Evolutionary conservation across 2,329 filamentous ascomycete genomes (phyloP).

Genomic region (Exophiala bonariae): DNA sequence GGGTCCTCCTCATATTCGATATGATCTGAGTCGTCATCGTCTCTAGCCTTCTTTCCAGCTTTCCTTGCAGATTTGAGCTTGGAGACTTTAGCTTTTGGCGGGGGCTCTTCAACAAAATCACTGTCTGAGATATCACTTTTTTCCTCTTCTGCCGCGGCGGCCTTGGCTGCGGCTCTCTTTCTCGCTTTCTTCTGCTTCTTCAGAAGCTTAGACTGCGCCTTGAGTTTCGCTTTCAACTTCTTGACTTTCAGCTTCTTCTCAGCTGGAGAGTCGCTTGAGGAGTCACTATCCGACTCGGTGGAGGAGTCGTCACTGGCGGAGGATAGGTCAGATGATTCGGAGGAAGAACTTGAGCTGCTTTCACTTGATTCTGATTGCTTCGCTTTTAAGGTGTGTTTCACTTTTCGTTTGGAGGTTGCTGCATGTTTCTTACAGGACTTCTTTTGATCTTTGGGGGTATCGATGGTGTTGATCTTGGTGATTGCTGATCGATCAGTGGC

Average conservation of each 20-base stretch:
- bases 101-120: conserved; percentile 3
- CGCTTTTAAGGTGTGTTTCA: conserved; percentile 7
- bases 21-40: conserved; percentile 5
- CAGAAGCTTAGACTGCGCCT: conserved; percentile 11
- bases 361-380: conserved; percentile 8
- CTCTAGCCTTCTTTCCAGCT: conserved; percentile 3
- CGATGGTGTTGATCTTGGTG: conserved; percentile 6
- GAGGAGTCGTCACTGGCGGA: conserved; percentile 13
- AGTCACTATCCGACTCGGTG: conserved; percentile 15
- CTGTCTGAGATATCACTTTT: not conserved
- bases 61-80: conserved; percentile 8
- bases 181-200: conserved; percentile 10
- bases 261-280: conserved; percentile 9
- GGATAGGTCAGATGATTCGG: conserved; percentile 3
- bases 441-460: conserved; percentile 14
- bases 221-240: conserved; percentile 17
- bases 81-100: not conserved
- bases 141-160: too few relatives aligned
- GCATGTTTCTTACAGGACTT: conserved; percentile 13
- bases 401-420: conserved; percentile 7
- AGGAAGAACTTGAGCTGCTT: conserved; percentile 7
- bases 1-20: conserved; percentile 18
- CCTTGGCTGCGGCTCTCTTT: conserved; percentile 10
- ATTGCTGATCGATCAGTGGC: conserved; percentile 8
- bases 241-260: conserved; percentile 17